Base-by-base conservation (phyloP, 495 filamentous ascomycete genomes). In the Bombardia bombarda region DNA sequence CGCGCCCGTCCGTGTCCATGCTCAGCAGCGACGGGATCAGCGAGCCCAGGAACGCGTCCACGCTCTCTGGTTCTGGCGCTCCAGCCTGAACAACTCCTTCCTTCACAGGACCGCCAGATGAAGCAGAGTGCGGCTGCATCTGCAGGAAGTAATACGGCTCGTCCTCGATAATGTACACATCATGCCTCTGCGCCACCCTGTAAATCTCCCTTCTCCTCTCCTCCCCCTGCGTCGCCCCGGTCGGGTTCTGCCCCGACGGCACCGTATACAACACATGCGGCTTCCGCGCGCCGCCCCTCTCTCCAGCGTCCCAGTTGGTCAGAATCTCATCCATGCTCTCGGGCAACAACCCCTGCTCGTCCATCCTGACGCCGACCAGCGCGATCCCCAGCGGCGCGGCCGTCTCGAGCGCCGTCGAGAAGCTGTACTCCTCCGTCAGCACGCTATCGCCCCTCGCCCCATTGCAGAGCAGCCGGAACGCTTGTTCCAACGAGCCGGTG, bases 61-160 rank as follows among this genome's bases (percentile, higher is more conserved):
- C 35, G 0, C 42, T 52, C 13, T 47, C 25, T 10, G 41, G 20
- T 2, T 45, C 38, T 0, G 40, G 42, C 0, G 38, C 17, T 8
- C 17, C 17, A 18, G 32, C 4, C 39, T 18, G 10, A 18, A 4
- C 16, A 16, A 1, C n/a, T 12, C 10, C 12, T 16, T 13, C 23
- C 1, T 58, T 49, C 17, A 57, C 46, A 31, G 24, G 55, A 33
- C 49, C 40, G 0, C 77, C 76, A n/a, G n/a, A n/a, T n/a, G n/a
- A n/a, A n/a, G n/a, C n/a, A n/a, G n/a, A n/a, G 63, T 90, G 92
- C 1, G 86, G 80, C 57, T 86, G 79, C 88, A 98, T 95, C 67
- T 98, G 92, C 38, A 98, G 72, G 69, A 90, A 98, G 61, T 86
- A 84, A 66, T 95, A 95, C n/a, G 90, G 90, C 58, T 97, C 90